A percentile compares a stretch with the other conserved stretches of the same genome.
phyloP scores from a whole-genome alignment of 2,329 filamentous ascomycete genomes.

The Ascomycota sp. region DNA sequence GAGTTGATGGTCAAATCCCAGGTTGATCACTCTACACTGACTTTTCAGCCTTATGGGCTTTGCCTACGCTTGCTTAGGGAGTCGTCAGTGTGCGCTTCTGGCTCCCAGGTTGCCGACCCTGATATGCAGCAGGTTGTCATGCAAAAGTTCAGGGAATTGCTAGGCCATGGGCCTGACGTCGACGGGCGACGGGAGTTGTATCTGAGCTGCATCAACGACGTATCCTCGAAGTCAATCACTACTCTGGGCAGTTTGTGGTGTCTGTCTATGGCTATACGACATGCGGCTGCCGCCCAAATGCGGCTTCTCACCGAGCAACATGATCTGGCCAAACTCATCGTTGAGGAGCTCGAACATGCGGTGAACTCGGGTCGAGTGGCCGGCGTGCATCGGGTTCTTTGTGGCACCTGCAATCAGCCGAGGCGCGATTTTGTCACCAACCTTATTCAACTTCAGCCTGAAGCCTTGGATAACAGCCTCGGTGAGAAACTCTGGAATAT shows the following conservation, averaged over 20 bases:
- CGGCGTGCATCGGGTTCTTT: slow-evolving; percentile 22
- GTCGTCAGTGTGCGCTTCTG: slow-evolving; percentile 33
- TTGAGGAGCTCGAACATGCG: slow-evolving; percentile 41
- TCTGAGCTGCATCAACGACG: slow-evolving; percentile 42
- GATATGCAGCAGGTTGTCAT: slow-evolving; percentile 42
- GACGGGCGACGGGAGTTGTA: slow-evolving; percentile 41
- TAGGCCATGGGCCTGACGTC: slow-evolving; percentile 28
- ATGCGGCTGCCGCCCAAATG: slow-evolving; percentile 26
- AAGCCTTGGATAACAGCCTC: slow-evolving; percentile 37
- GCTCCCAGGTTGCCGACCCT: slow-evolving; percentile 31
- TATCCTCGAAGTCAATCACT: slow-evolving; percentile 36
- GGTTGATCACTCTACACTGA: slow-evolving; percentile 12
- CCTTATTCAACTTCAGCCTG: slow-evolving; percentile 38
- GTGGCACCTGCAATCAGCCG: slow-evolving; percentile 24
- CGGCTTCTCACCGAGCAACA: slow-evolving; percentile 35
- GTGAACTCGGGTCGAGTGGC: slow-evolving; percentile 11
- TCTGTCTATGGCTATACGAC: slow-evolving; percentile 26
- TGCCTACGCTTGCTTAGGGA: slow-evolving; percentile 49
- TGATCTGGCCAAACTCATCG: slow-evolving; percentile 35
- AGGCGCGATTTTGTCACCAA: slow-evolving; percentile 33
- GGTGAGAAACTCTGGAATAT: slow-evolving; percentile 47
- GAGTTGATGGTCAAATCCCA: slow-evolving; percentile 22
- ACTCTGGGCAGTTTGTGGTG: slow-evolving; percentile 54
- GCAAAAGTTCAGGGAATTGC: slow-evolving; percentile 36
- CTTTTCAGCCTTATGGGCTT: slow-evolving; percentile 24